Percentiles rank a stretch among this genome's conserved stretches.
phyloP scores from a whole-genome alignment of 306 rosid genomes.

The Canavalia gladiata region DNA sequence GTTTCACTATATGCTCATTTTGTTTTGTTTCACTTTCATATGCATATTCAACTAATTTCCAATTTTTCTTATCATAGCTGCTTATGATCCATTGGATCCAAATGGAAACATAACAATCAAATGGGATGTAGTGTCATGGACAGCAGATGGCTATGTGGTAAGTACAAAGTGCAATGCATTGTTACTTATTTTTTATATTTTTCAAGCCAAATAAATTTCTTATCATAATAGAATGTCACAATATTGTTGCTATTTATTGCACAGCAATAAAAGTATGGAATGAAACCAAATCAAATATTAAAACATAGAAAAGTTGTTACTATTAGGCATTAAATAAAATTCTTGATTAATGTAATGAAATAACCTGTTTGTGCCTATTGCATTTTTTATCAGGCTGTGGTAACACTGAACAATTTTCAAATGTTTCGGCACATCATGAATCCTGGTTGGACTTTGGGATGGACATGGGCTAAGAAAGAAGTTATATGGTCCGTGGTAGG shows the following conservation, averaged over 20 bases:
- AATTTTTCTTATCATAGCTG: constrained; percentile 57
- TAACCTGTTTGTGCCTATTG: not conserved
- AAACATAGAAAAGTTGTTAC: not conserved
- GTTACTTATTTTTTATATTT: constrained; percentile 15
- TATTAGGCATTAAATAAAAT: not conserved
- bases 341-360: not conserved
- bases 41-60: not conserved
- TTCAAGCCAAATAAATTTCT: not conserved
- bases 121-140: constrained; percentile 98
- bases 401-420: constrained; percentile 86
- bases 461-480: constrained; percentile 95
- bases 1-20: constrained; percentile 9
- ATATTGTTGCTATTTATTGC: not conserved
- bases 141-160: constrained; percentile 93
- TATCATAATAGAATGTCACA: constrained; percentile 6
- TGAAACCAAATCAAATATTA: not conserved
- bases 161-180: constrained; percentile 43
- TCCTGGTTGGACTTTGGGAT: constrained; percentile 93
- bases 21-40: constrained; percentile 16
- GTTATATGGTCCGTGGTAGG: constrained; percentile 88
- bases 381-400: constrained; percentile 63
- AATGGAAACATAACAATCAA: constrained; percentile 86
- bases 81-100: constrained; percentile 97
- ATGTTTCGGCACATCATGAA: constrained; percentile 89
- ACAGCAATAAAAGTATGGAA: not conserved